phyloP scores from a whole-genome alignment of 371 early-diverging fungal species.

The Lichtheimia ramosa region DNA sequence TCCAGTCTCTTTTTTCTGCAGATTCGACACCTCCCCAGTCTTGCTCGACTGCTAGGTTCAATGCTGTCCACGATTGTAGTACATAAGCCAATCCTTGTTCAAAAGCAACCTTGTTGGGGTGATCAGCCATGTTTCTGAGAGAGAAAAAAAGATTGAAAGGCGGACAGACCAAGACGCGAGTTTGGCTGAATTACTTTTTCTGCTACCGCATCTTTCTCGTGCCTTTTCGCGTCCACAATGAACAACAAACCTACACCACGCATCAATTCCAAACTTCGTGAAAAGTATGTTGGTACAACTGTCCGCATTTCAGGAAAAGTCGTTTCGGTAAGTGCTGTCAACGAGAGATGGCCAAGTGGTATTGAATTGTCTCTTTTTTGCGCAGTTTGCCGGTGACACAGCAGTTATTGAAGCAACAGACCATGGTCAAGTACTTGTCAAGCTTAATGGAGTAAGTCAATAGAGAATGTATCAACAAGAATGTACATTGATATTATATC shows the following conservation, averaged over 20 bases:
- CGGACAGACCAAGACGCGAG: not conserved
- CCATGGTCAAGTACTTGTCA: slow-evolving; percentile 48
- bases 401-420: slow-evolving; percentile 54
- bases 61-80: slow-evolving; percentile 73
- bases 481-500: not conserved
- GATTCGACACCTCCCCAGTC: slow-evolving; percentile 82
- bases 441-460: slow-evolving; percentile 51
- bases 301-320: slow-evolving; percentile 60
- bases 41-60: slow-evolving; percentile 75
- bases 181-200: not conserved
- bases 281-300: slow-evolving; percentile 51
- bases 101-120: slow-evolving; percentile 66
- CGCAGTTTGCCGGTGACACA: slow-evolving; percentile 54
- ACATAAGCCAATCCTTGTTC: slow-evolving; percentile 57
- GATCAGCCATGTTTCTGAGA: slow-evolving; percentile 20
- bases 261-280: slow-evolving; percentile 58
- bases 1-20: slow-evolving; percentile 74
- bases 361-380: not conserved
- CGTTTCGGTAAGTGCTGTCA: slow-evolving; percentile 41
- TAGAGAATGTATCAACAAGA: not conserved
- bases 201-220: not conserved
- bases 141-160: not conserved
- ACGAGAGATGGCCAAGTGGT: no score
- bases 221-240: slow-evolving; percentile 28
- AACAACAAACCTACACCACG: slow-evolving; percentile 63